Evolutionary conservation across 345 rosid species (phyloP), one percentile per base, ranked within the genome.

Genomic region (Cochlearia excelsa): DNA sequence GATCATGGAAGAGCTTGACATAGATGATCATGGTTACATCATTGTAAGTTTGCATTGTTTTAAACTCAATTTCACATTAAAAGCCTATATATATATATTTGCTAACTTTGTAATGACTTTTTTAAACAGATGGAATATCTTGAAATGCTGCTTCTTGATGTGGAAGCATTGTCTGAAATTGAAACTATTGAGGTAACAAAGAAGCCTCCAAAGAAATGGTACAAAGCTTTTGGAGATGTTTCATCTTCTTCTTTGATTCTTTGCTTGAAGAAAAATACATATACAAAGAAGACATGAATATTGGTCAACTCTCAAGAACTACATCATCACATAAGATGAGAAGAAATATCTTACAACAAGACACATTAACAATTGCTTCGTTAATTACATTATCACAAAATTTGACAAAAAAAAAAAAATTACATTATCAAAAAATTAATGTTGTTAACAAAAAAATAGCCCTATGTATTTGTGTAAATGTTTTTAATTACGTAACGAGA

Each of bases 1-100:
- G 66, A 86, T 86, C 59, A 80, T 86, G 94, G 82, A 81, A 67
- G 89, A 83, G 55, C 63, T 86, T 57, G 94, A 81, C 56, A 77
- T 77, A 9, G 73, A 81, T n/a, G 33, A 77, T 35, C 57, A 41
- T 4, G 89, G 87, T 58, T 77, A 80, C 79, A 81, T 86, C 63
- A 75, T 65, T 83, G 94, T 86, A 71, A 46, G 52, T 3, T 3
- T 52, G 35, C 40, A 23, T 4, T 7, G n/a, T 10, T 6, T 6
- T 16, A 46, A 44, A 7, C 57, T 31, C 26, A 31, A 5, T n/a
- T 31, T 35, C 38, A 23, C 26, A 40, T 9, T 33, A 26, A 10
- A 10, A 26, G 5, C 4, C 9, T 1, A 10, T 11, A 11, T 4
- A 7, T 38, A 2, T 48, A 1, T 37, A 37, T 5, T 37, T 37